A percentile compares a stretch with the other conserved stretches of the same genome.
phyloP scores from a whole-genome alignment of 768 basidiomycete species.

The Nidularia pulvinata region DNA sequence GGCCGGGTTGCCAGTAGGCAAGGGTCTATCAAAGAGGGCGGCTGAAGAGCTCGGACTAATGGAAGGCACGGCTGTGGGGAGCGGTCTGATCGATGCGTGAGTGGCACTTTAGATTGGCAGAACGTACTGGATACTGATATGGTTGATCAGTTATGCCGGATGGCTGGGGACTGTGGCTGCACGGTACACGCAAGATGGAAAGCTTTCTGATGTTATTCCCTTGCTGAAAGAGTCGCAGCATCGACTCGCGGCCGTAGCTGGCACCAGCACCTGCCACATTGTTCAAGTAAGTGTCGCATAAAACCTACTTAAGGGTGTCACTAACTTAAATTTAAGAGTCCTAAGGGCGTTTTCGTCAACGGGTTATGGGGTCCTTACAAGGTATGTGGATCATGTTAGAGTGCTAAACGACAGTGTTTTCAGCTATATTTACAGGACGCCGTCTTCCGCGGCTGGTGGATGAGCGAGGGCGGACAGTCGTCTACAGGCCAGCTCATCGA shows the following conservation, averaged over 20 bases:
- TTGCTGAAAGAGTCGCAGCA: conserved; percentile 75
- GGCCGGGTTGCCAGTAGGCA: conserved; percentile 85
- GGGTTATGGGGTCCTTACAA: conserved; percentile 95
- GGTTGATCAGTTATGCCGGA: conserved; percentile 74
- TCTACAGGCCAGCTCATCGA: conserved; percentile 99
- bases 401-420: not conserved
- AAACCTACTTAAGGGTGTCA: not conserved
- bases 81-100: conserved; percentile 94
- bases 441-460: conserved; percentile 96
- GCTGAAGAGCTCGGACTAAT: conserved; percentile 85
- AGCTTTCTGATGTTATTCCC: conserved; percentile 51
- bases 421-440: conserved; percentile 57
- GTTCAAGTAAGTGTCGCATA: conserved; percentile 58
- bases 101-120: conserved; percentile 17
- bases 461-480: conserved; percentile 99
- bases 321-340: conserved; percentile 46
- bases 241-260: conserved; percentile 90
- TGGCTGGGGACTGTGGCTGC: conserved; percentile 98
- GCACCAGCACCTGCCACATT: conserved; percentile 96
- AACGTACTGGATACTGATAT: not conserved
- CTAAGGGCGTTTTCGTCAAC: conserved; percentile 80
- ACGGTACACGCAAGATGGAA: conserved; percentile 53
- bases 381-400: conserved; percentile 26
- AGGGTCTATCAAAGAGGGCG: conserved; percentile 74
- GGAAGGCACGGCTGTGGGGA: conserved; percentile 91